Evolutionary conservation across 83 land plant genomes (phyloP).

Genomic region (Thuja plicata): DNA sequence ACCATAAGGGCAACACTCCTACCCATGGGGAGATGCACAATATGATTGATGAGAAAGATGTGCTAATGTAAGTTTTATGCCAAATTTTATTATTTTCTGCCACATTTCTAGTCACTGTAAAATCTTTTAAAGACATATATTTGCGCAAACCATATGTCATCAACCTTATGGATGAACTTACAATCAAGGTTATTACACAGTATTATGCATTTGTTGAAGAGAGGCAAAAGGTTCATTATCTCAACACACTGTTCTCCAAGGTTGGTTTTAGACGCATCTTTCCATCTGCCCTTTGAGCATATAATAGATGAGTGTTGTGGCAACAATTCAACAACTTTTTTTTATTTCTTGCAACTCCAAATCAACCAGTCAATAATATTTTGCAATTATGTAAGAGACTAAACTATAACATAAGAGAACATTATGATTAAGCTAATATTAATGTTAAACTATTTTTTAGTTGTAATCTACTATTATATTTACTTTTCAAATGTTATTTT

Average conservation of each 20-base stretch:
- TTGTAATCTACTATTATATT: too few relatives aligned
- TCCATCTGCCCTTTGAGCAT: neutral
- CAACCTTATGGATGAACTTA: conserved; percentile 99
- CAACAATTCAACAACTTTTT: neutral
- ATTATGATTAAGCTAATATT: too few relatives aligned
- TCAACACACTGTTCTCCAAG: conserved; percentile 96
- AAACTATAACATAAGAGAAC: too few relatives aligned
- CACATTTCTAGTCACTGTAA: conserved; percentile 99
- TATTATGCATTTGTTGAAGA: conserved; percentile 98
- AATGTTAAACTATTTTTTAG: too few relatives aligned
- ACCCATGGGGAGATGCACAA: too few relatives aligned
- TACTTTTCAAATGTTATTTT: too few relatives aligned
- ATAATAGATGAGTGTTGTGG: too few relatives aligned
- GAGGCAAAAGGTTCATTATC: conserved; percentile 96
- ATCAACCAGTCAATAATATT: conserved; percentile 97
- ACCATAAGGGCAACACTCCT: too few relatives aligned
- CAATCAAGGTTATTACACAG: conserved; percentile 96
- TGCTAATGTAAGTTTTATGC: too few relatives aligned
- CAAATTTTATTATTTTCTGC: conserved; percentile 94
- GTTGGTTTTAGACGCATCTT: conserved; percentile 20
- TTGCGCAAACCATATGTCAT: conserved; percentile 85
- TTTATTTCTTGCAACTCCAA: conserved; percentile 76
- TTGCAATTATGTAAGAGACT: conserved; percentile 99
- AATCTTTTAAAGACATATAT: conserved; percentile 89
- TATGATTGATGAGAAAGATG: too few relatives aligned